Evolutionary conservation across 2,329 filamentous ascomycete species (phyloP).

Genomic region (Penicillium crustosum): DNA sequence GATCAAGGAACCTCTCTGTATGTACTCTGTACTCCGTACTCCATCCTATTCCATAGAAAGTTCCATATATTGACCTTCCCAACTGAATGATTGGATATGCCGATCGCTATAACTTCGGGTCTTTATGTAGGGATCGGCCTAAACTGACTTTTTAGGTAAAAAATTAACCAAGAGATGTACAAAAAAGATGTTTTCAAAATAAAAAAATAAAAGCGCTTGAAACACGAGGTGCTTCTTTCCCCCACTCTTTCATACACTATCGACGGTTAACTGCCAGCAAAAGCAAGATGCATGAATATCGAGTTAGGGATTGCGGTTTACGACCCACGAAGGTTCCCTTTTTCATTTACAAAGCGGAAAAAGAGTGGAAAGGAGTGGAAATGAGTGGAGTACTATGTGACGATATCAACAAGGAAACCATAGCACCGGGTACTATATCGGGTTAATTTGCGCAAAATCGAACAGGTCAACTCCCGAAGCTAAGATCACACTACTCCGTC

Average conservation of each 20-base stretch:
- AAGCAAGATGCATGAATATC: slow-evolving; percentile 8
- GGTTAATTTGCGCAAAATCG: not conserved
- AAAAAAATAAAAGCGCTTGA: not conserved
- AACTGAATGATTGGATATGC: slow-evolving; percentile 13
- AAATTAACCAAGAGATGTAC: not conserved
- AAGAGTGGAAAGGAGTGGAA: not conserved
- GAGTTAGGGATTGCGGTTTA: slow-evolving; percentile 16
- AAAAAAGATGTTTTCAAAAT: not conserved
- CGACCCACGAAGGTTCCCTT: slow-evolving; percentile 15
- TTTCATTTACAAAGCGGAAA: slow-evolving; percentile 22
- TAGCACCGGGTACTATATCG: not conserved
- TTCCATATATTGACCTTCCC: slow-evolving; percentile 12
- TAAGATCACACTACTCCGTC: not conserved
- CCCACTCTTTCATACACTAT: slow-evolving; percentile 7
- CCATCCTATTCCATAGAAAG: not conserved
- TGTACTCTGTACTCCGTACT: not conserved
- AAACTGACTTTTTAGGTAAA: not conserved
- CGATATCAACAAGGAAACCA: not conserved
- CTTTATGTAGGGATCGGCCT: slow-evolving; percentile 7
- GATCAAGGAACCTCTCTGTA: not conserved
- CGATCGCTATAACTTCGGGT: slow-evolving; percentile 13
- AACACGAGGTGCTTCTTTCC: slow-evolving; percentile 7
- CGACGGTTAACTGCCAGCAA: slow-evolving; percentile 11
- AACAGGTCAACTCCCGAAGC: not conserved
- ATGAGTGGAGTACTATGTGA: slow-evolving; percentile 10